phyloP scores from a whole-genome alignment of 129 eudicot species.

The Flaveria trinervia region DNA sequence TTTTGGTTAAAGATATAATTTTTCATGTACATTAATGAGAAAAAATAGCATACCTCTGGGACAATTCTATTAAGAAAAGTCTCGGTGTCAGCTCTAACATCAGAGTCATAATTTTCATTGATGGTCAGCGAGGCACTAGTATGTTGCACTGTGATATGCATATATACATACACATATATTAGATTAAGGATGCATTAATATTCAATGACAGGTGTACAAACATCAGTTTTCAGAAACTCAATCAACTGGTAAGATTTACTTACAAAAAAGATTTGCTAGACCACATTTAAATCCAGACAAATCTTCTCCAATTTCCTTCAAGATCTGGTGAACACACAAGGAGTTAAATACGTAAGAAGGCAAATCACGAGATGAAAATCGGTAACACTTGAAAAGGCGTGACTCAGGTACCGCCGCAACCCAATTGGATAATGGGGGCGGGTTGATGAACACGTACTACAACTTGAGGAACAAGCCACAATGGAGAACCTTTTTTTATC shows the following conservation, averaged over 20 bases:
- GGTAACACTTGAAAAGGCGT: not conserved
- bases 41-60: slow-evolving; percentile 70
- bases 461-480: no score
- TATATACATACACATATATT: not conserved
- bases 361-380: not conserved
- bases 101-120: slow-evolving; percentile 92
- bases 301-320: slow-evolving; percentile 89
- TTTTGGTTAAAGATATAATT: slow-evolving; percentile 7
- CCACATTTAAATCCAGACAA: slow-evolving; percentile 85
- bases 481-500: no score
- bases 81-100: slow-evolving; percentile 91
- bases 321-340: slow-evolving; percentile 47
- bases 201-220: not conserved
- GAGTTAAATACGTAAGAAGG: not conserved
- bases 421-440: no score
- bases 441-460: no score
- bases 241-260: slow-evolving; percentile 28
- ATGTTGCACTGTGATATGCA: slow-evolving; percentile 74
- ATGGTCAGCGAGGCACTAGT: slow-evolving; percentile 96
- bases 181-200: not conserved
- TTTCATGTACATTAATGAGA: not conserved
- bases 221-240: not conserved
- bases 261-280: slow-evolving; percentile 89
- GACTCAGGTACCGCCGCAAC: no score
- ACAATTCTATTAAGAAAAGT: slow-evolving; percentile 85